phyloP scores from a whole-genome alignment of 228 moss, liverwort and hornwort genomes.

The Sphagnum fallax region DNA sequence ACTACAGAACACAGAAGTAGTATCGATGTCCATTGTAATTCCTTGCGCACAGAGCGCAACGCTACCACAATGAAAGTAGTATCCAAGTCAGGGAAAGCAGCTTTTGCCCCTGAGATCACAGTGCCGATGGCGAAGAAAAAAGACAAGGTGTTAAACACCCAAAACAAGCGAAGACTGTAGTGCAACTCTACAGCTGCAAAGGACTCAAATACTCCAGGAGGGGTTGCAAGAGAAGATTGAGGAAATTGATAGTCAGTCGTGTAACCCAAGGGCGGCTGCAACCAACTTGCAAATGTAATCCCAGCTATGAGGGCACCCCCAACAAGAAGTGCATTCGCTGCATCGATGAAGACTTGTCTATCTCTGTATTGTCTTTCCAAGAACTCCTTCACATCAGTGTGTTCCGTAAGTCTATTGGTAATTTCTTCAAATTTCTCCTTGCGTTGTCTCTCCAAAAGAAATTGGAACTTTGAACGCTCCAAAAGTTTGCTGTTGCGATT shows the following conservation, averaged over 20 bases:
- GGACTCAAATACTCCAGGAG: neutral
- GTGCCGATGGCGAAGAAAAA: constrained; percentile 3
- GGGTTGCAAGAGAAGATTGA: neutral
- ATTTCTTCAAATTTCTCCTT: neutral
- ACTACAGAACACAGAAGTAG: neutral
- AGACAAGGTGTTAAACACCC: neutral
- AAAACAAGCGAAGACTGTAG: neutral
- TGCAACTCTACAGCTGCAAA: neutral
- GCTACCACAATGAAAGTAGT: neutral
- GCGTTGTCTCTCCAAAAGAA: no score
- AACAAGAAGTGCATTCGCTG: constrained; percentile 3
- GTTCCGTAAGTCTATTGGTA: neutral
- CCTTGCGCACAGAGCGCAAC: neutral
- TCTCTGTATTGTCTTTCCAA: neutral
- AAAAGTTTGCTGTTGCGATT: no score
- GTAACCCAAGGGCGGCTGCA: constrained; percentile 5
- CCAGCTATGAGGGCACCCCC: neutral
- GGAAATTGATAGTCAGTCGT: neutral
- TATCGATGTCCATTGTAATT: neutral
- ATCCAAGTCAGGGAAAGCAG: neutral
- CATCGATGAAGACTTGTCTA: neutral
- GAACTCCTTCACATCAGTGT: neutral
- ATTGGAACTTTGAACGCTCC: no score
- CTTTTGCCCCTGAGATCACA: neutral
- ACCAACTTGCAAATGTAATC: constrained; percentile 1